These are phyloP conservation scores for Catenaria anguillulae DNA, from an alignment of 371 early-diverging fungal genomes.

Conservation along the genomic window DNA sequence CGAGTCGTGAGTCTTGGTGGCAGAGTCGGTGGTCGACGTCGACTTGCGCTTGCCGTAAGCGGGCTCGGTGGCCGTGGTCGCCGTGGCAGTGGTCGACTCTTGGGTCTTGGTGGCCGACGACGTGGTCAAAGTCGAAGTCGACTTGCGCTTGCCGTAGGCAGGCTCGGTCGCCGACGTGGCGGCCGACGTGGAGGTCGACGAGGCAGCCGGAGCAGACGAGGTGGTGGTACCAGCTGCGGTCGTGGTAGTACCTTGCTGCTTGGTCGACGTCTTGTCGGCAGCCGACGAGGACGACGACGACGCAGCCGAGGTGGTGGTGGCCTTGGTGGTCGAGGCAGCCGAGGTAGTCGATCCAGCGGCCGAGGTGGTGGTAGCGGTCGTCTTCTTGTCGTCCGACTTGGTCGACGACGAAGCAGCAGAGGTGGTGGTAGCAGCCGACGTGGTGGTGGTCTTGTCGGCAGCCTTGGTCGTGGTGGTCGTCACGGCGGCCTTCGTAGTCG, in stretches of 20 bases:
- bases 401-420: neutral
- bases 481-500: neutral
- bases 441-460: too few relatives aligned
- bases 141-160: too few relatives aligned
- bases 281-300: neutral
- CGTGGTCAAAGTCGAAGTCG: neutral
- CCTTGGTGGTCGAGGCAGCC: too few relatives aligned
- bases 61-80: neutral
- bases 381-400: too few relatives aligned
- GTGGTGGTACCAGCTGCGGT: neutral
- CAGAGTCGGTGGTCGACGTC: too few relatives aligned
- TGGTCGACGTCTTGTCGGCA: neutral
- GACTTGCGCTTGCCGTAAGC: too few relatives aligned
- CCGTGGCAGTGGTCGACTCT: neutral
- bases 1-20: too few relatives aligned
- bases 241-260: neutral
- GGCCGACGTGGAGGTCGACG: neutral
- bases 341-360: neutral
- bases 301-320: neutral
- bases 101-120: neutral
- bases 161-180: neutral
- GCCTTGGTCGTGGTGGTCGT: neutral
- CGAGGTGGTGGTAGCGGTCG: neutral
- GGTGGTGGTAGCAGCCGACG: neutral
- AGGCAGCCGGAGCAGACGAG: neutral